Base-by-base conservation (phyloP, 768 basidiomycete species). In the Suillus ampliporus region DNA sequence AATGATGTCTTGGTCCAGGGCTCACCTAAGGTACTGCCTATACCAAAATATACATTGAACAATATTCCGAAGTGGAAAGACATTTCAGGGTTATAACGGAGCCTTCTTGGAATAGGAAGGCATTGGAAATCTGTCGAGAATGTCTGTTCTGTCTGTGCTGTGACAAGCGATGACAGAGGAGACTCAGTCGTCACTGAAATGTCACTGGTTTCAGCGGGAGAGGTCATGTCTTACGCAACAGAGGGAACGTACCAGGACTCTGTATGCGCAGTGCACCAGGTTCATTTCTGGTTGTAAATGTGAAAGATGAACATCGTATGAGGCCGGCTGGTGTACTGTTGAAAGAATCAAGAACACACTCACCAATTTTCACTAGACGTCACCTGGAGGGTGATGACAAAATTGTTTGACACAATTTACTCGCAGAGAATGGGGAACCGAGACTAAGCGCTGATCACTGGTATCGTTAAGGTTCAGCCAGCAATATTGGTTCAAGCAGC, bases 21-120 rank as follows among this genome's bases (percentile, higher is more conserved):
- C 79, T 69, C 61, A 79, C 80, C 72, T 69, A 84, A 78, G 21
- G 85, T 84, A 50, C 82, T 80, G 11, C 79, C 76, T 13, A 81
- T 61, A 5, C 82, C 83, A 65, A 87, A 84, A 26, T 81, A 71
- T 19, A 77, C 67, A 52, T 84, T 83, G 35, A 82, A 70, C 53
- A 76, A 63, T 44, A 78, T 48, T 0, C 78, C 76, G 48, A 80
- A 80, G 38, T 75, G 66, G 15, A 69, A 68, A n/a, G 80, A 78
- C 57, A 68, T 71, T 21, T 71, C 72, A 51, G 79, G 75, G 65
- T 81, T 76, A 66, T 83, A 77, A 14, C 78, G 79, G 8, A 83
- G 69, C 43, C 71, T 67, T 50, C 65, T 72, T 0, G 85, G 85
- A 5, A 86, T 81, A 5, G 78, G 79, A 46, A 87, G 71, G 65